Conservation (phyloP, 257 asterid genomes). For the Rhazya stricta region DNA sequence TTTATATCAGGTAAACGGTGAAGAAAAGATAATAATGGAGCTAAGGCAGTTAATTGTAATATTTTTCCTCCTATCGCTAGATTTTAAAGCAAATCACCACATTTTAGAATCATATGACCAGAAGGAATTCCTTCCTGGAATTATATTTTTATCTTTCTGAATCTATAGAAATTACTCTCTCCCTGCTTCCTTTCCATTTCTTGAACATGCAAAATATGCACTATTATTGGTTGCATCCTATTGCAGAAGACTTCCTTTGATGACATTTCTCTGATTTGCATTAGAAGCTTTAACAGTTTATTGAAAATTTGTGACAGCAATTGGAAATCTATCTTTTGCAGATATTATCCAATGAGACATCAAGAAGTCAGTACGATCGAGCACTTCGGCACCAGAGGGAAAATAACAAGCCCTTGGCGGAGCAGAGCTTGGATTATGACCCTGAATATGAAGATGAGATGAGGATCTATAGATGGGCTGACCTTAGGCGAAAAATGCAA, state of each 20-base stretch:
- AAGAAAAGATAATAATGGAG: not conserved
- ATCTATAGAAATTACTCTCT: not conserved
- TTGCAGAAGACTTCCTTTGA: not conserved
- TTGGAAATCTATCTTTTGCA: conserved; percentile 23
- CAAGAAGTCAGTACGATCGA: conserved; percentile 58
- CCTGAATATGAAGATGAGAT: conserved; percentile 43
- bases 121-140: not conserved
- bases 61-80: not conserved
- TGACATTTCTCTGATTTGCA: not conserved
- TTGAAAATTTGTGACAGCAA: not conserved
- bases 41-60: not conserved
- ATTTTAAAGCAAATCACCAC: not conserved
- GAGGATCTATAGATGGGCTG: conserved; percentile 67
- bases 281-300: not conserved
- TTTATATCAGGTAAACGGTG: not conserved
- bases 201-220: not conserved
- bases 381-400: conserved; percentile 41
- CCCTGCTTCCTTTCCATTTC: not conserved
- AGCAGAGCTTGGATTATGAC: conserved; percentile 34
- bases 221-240: not conserved
- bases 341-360: conserved; percentile 60
- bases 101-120: not conserved
- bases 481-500: conserved; percentile 49
- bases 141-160: not conserved
- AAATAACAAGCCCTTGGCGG: conserved; percentile 31